Base-by-base conservation (phyloP, 108 stramenopile genomes). In the Cylindrotheca closterium region DNA sequence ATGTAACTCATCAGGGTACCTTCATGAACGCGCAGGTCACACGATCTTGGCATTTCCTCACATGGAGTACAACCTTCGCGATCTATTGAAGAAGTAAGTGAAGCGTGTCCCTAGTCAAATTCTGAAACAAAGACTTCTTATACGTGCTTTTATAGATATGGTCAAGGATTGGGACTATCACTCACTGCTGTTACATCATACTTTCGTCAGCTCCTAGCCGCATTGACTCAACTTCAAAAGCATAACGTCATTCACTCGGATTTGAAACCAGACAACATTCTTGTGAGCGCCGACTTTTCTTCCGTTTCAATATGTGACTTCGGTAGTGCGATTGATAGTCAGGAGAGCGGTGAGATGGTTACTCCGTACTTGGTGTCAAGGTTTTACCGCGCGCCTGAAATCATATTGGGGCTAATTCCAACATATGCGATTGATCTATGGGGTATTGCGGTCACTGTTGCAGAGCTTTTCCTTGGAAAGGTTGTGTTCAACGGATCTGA, bases 311-410 rank as follows among this genome's bases (percentile, higher is more conserved):
- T 99, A 4, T 91, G 91, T 23, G 99, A 99, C 74, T 97, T 99
- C 67, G 98, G 95, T 1, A 75, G 73, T 24, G 98, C 98, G n/a
- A 90, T 98, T 45, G 89, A 87, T 46, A 92, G 80, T 0, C 37
- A 19, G 25, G 60, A 50, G 0, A 31, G 51, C 22, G 30, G 48
- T 12, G 45, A 73, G 53, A 82, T 88, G 30, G 89, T 95, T 2
- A 96, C 99, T 10, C 98, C 97, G 12, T 98, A 98, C 60, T 85
- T 99, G 1, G 98, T 99, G 4, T 92, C 91, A n/a, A 80, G 98
- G 23, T 99, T 96, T 65, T 99, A 99, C 67, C 91, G 99, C 29
- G 94, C 98, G 0, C 99, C 99, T 0, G 99, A 99, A 77, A 88
- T 99, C n/a, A 96, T 99, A 22, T 78, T 99, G 63, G 99, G 99